These are phyloP conservation scores for Hanseniaspora lachancei DNA, from an alignment of 805 yeast genomes.

Conservation along the genomic window DNA sequence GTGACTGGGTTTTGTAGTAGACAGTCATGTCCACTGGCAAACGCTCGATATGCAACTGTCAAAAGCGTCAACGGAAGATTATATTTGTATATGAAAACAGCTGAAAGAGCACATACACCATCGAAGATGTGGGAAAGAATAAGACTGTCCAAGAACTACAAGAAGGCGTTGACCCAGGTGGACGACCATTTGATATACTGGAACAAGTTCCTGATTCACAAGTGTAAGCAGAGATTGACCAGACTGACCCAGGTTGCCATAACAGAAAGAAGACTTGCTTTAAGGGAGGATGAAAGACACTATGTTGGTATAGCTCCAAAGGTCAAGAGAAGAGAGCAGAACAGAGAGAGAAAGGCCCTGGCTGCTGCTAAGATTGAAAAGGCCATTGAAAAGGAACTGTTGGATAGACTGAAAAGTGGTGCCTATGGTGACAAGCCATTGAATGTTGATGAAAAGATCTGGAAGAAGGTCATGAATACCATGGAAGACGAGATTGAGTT, in stretches of 20 bases:
- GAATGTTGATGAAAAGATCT: constrained; percentile 87
- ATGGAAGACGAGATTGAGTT: constrained; percentile 56
- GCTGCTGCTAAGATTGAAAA: constrained; percentile 94
- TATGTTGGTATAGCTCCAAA: constrained; percentile 87
- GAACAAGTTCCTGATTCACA: constrained; percentile 82
- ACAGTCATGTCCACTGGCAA: constrained; percentile 92
- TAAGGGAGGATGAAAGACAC: constrained; percentile 83
- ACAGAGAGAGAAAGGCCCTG: constrained; percentile 90
- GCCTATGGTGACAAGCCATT: constrained; percentile 97
- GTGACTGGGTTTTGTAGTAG: constrained; percentile 89
- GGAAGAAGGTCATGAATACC: constrained; percentile 86
- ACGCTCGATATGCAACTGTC: constrained; percentile 79
- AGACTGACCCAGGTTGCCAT: constrained; percentile 90
- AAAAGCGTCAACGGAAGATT: constrained; percentile 66
- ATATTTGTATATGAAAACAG: constrained; percentile 88
- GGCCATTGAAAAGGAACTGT: constrained; percentile 87
- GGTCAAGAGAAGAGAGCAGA: constrained; percentile 86
- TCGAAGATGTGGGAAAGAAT: constrained; percentile 90
- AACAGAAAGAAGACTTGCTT: constrained; percentile 83
- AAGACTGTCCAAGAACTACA: constrained; percentile 75
- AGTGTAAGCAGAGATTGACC: constrained; percentile 91
- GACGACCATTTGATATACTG: constrained; percentile 82
- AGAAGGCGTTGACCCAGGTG: constrained; percentile 74
- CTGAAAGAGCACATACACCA: constrained; percentile 95
- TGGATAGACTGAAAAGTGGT: constrained; percentile 90